Conservation (phyloP, 139 green algal species). For the Gonium pectorale region DNA sequence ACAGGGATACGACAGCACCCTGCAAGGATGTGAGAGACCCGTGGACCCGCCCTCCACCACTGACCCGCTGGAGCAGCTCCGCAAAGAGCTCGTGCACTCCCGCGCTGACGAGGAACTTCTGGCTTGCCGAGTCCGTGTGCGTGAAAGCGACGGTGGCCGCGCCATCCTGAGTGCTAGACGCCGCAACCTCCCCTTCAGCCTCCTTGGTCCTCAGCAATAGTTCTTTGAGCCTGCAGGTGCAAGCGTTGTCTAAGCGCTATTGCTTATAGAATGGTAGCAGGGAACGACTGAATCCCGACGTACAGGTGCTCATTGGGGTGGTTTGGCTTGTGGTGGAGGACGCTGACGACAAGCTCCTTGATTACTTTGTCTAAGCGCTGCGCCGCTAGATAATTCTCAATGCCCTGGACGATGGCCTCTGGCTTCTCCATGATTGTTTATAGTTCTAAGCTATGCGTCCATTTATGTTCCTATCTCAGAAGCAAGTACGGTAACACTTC, state of each 20-base stretch:
- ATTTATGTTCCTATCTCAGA: no score
- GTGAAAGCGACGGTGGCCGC: background rate
- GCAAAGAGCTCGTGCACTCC: constrained; percentile 14
- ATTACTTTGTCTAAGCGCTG: constrained; percentile 12
- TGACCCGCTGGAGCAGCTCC: constrained; percentile 21
- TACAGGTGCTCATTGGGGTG: constrained; percentile 20
- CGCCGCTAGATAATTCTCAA: constrained; percentile 11
- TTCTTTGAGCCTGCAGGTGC: constrained; percentile 30
- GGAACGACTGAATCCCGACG: background rate
- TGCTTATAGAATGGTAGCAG: background rate
- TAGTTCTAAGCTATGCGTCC: no score
- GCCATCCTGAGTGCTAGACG: constrained; percentile 1
- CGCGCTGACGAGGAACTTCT: constrained; percentile 20
- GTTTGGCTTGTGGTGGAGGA: constrained; percentile 10
- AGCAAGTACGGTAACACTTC: no score
- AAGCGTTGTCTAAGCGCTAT: no score
- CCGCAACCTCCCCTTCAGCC: background rate
- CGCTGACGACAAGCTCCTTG: constrained; percentile 16
- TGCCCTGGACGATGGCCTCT: background rate
- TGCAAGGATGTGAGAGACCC: background rate
- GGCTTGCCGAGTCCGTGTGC: background rate
- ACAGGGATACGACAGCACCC: background rate
- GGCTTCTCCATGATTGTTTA: constrained; percentile 28
- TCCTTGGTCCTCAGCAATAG: background rate
- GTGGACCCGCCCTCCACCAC: background rate